phyloP scores from a whole-genome alignment of 495 filamentous ascomycete species.

The Acidiella bohemica region DNA sequence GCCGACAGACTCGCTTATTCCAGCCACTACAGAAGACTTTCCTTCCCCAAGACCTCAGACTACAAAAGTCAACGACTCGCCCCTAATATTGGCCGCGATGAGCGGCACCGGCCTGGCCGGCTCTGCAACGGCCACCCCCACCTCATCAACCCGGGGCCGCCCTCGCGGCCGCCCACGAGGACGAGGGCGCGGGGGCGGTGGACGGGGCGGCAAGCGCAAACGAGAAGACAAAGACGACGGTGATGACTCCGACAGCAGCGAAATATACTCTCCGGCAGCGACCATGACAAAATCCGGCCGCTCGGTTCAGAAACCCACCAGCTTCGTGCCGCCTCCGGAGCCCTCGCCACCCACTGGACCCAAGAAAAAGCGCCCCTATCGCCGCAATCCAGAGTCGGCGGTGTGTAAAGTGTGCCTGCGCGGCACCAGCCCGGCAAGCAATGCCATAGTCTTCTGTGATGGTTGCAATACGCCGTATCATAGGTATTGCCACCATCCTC shows the following conservation, averaged over 20 bases:
- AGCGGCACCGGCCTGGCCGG: too few species aligned
- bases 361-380: conserved; percentile 34
- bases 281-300: conserved; percentile 75
- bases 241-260: conserved; percentile 35
- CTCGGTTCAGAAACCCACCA: conserved; percentile 58
- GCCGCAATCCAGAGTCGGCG: conserved; percentile 32
- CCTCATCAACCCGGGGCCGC: conserved; percentile 28
- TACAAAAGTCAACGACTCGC: too few species aligned
- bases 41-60: too few species aligned
- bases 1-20: too few species aligned
- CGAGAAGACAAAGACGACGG: conserved; percentile 26
- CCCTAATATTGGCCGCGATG: too few species aligned
- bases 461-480: conserved; percentile 82
- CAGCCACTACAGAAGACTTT: too few species aligned
- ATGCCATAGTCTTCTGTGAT: conserved; percentile 92
- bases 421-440: conserved; percentile 57
- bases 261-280: conserved; percentile 39
- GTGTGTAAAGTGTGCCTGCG: conserved; percentile 69
- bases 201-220: conserved; percentile 29
- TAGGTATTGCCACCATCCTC: conserved; percentile 78
- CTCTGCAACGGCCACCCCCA: conserved; percentile 12
- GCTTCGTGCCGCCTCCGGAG: conserved; percentile 49
- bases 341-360: conserved; percentile 23
- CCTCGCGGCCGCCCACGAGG: conserved; percentile 33
- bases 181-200: conserved; percentile 21